A percentile compares a stretch with the other conserved stretches of the same genome.
Conservation (phyloP, 345 rosid genomes). For the Schrenkiella parvula region DNA sequence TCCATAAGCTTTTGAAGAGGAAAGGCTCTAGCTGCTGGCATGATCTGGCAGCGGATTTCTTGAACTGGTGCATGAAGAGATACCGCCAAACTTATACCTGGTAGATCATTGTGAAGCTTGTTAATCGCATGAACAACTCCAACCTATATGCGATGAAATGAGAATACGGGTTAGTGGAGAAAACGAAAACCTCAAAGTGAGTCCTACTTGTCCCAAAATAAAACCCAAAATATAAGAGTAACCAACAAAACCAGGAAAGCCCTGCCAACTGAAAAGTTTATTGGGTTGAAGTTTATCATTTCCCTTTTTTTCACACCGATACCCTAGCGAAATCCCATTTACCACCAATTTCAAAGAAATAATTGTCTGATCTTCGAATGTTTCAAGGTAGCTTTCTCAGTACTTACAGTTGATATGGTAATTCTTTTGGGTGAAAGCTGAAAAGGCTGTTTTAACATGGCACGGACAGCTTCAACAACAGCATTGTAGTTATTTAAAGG, state of each 20-base stretch:
- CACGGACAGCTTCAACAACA: slow-evolving; percentile 77
- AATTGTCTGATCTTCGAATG: neutral
- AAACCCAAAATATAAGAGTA: neutral
- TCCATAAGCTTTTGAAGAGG: slow-evolving; percentile 89
- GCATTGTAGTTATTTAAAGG: slow-evolving; percentile 88
- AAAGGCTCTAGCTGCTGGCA: slow-evolving; percentile 99
- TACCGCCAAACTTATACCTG: slow-evolving; percentile 93
- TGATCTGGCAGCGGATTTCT: slow-evolving; percentile 89
- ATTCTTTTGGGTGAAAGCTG: slow-evolving; percentile 79
- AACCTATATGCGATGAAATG: slow-evolving; percentile 54
- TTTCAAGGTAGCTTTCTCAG: neutral
- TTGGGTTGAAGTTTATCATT: neutral
- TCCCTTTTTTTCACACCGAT: neutral
- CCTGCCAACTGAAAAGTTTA: neutral
- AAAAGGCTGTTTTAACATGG: slow-evolving; percentile 74
- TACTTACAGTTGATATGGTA: slow-evolving; percentile 83
- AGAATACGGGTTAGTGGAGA: neutral
- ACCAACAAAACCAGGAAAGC: neutral
- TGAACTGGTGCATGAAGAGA: slow-evolving; percentile 97
- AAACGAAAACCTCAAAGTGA: neutral
- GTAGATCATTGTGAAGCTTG: slow-evolving; percentile 86
- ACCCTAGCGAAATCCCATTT: neutral
- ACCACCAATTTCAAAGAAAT: neutral
- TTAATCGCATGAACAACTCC: slow-evolving; percentile 89
- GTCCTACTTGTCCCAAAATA: neutral